Evolutionary conservation across 139 green algal genomes (phyloP).

Genomic region (Pleodorina starrii): DNA sequence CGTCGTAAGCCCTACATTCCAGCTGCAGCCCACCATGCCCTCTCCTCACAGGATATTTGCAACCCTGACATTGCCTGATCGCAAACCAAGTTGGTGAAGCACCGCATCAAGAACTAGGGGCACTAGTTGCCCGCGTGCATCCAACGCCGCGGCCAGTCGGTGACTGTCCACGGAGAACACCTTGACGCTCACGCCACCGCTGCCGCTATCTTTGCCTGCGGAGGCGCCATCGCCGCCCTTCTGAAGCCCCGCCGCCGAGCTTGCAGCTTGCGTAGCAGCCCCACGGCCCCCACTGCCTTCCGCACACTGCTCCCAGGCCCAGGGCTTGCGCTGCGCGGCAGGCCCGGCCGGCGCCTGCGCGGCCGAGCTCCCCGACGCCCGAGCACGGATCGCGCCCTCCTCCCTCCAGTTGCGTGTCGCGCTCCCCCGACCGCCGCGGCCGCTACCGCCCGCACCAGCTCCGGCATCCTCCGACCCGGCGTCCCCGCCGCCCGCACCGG

Average conservation of each 20-base stretch:
- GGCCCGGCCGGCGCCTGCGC: background rate
- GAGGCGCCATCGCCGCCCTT: background rate
- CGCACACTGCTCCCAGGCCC: background rate
- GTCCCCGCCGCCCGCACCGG: background rate
- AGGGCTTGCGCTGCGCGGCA: background rate
- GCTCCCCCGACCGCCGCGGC: background rate
- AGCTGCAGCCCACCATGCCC: background rate
- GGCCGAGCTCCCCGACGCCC: background rate
- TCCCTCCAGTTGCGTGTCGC: background rate
- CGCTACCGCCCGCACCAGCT: too few species aligned
- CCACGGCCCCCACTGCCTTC: background rate
- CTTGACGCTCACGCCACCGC: background rate
- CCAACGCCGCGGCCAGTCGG: slow-evolving; percentile 84
- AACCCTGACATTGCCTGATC: background rate
- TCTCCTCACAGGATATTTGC: slow-evolving; percentile 34
- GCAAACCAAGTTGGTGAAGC: background rate
- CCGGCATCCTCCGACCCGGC: too few species aligned
- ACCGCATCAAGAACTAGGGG: slow-evolving; percentile 76
- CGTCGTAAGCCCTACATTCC: background rate
- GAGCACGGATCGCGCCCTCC: background rate
- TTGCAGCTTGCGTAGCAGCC: background rate
- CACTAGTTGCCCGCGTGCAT: slow-evolving; percentile 70
- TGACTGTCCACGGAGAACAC: slow-evolving; percentile 80
- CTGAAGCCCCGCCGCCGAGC: too few species aligned
- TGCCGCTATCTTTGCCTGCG: background rate